These are phyloP conservation scores for Cercospora berteroae DNA, from an alignment of 2,329 filamentous ascomycete species.

Conservation along the genomic window DNA sequence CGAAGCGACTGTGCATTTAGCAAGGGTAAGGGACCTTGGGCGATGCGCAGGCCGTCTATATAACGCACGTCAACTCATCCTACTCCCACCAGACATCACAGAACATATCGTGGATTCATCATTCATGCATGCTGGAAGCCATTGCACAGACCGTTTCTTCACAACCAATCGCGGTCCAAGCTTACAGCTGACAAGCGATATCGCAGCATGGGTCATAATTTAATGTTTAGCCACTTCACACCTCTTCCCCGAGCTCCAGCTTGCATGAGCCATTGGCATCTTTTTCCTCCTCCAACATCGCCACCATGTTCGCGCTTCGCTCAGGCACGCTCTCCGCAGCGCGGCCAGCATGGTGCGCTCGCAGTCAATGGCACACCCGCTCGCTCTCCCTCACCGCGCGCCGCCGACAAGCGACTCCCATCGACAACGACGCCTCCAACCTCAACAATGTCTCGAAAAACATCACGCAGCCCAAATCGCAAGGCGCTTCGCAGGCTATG, in stretches of 20 bases:
- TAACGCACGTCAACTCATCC: not conserved
- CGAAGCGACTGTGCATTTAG: not conserved
- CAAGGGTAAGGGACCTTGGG: not conserved
- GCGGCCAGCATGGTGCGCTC: constrained; percentile 28
- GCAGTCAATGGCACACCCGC: constrained; percentile 25
- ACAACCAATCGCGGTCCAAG: not conserved
- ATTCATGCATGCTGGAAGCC: not conserved
- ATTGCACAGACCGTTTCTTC: not conserved
- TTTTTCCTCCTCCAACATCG: not conserved
- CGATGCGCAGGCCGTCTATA: not conserved
- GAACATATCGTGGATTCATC: not conserved
- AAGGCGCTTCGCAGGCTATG: constrained; percentile 98
- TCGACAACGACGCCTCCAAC: constrained; percentile 30
- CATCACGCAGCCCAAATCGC: constrained; percentile 96
- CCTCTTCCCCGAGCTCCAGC: not conserved
- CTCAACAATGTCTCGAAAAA: constrained; percentile 80
- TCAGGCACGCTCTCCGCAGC: constrained; percentile 14
- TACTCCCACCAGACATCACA: not conserved
- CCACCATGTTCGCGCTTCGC: constrained; percentile 22
- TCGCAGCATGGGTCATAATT: constrained; percentile 2
- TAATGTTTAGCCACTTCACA: constrained; percentile 1
- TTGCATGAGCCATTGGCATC: not conserved
- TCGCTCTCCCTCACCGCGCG: constrained; percentile 18
- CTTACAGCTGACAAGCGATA: not conserved
- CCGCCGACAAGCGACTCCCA: constrained; percentile 25